Evolutionary conservation across 1,139 yeast species (phyloP).

Genomic region (Meyerozyma guilliermondii): DNA sequence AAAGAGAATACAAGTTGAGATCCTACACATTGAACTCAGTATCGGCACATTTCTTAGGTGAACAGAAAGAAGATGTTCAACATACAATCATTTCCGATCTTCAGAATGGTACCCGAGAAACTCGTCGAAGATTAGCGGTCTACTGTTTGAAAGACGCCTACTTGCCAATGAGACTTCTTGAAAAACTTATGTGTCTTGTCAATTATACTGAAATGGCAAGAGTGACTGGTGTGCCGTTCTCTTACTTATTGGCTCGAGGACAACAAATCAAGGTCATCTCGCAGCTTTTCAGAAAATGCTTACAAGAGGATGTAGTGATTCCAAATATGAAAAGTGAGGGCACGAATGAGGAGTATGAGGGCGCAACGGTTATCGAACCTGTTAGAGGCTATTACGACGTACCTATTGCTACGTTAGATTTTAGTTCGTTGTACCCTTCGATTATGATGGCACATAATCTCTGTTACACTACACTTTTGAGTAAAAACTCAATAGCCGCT

Average conservation of each 20-base stretch:
- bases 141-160: slow-evolving; percentile 97
- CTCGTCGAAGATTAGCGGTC: slow-evolving; percentile 92
- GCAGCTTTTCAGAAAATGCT: slow-evolving; percentile 88
- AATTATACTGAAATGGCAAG: slow-evolving; percentile 99
- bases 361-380: slow-evolving; percentile 99
- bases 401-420: slow-evolving; percentile 97
- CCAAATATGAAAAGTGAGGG: slow-evolving; percentile 89
- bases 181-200: slow-evolving; percentile 92
- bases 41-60: slow-evolving; percentile 88
- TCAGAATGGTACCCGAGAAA: slow-evolving; percentile 88
- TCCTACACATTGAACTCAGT: slow-evolving; percentile 95
- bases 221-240: slow-evolving; percentile 97
- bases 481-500: slow-evolving; percentile 62
- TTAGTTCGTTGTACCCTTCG: slow-evolving; percentile 95
- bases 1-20: slow-evolving; percentile 90
- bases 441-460: slow-evolving; percentile 99
- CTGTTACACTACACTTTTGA: slow-evolving; percentile 87
- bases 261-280: slow-evolving; percentile 97
- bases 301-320: slow-evolving; percentile 76
- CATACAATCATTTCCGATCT: slow-evolving; percentile 93
- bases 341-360: slow-evolving; percentile 87
- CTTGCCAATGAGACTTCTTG: slow-evolving; percentile 79
- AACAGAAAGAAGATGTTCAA: slow-evolving; percentile 97
- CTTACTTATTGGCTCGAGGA: slow-evolving; percentile 83
- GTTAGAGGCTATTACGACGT: slow-evolving; percentile 91